phyloP scores from a whole-genome alignment of 176 grass and related monocot genomes.

The maize (Zea mays) region DNA sequence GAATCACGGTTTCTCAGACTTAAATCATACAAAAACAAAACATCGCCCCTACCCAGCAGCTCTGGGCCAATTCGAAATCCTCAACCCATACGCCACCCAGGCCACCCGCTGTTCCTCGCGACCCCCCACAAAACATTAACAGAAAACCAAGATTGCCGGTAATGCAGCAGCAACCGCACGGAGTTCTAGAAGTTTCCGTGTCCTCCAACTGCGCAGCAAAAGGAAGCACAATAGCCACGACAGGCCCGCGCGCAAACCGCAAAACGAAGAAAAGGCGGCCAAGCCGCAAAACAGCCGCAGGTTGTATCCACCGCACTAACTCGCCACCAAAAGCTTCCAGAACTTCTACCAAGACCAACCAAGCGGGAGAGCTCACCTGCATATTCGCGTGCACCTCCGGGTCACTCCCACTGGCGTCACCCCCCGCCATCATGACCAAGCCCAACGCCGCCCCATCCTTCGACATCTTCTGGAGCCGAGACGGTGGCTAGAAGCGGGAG shows the following conservation, averaged over 20 bases:
- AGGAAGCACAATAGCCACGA: constrained; percentile 5
- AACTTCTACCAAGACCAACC: background rate
- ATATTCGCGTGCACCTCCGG: background rate
- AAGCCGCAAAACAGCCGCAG: background rate
- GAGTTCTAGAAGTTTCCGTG: constrained; percentile 11
- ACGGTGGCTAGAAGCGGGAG: constrained; percentile 1
- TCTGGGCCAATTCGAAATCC: background rate
- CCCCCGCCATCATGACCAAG: background rate
- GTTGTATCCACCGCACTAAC: background rate
- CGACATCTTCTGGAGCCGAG: background rate
- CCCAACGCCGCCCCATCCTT: background rate
- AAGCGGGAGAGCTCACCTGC: constrained; percentile 37
- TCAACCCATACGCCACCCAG: background rate
- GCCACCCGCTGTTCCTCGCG: background rate
- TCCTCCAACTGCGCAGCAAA: constrained; percentile 1
- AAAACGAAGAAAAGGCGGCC: background rate
- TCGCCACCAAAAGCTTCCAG: constrained; percentile 9
- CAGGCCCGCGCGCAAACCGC: background rate
- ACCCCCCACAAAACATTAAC: background rate
- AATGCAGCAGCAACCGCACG: background rate
- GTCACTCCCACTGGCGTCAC: background rate
- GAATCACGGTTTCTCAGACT: background rate
- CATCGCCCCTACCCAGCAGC: background rate
- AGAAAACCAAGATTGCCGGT: constrained; percentile 5
- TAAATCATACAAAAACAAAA: background rate